A percentile compares a stretch with the other conserved stretches of the same genome.
These are phyloP conservation scores for Fusarium concolor DNA, from an alignment of 2,329 filamentous ascomycete genomes.

Conservation along the genomic window DNA sequence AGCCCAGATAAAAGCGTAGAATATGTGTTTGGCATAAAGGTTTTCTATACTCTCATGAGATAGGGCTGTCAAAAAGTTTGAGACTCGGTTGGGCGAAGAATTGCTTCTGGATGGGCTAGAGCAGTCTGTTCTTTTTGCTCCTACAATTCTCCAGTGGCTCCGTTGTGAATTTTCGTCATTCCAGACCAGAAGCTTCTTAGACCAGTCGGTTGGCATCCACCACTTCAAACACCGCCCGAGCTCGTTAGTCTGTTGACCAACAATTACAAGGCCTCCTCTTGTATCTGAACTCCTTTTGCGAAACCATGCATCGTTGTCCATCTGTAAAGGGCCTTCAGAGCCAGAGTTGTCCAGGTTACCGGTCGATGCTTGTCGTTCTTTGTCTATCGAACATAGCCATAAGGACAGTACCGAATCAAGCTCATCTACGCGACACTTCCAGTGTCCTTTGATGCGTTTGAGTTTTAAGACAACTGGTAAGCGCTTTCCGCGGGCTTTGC, in stretches of 20 bases:
- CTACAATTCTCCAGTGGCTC: not conserved
- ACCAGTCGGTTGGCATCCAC: not conserved
- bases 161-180: too few relatives aligned
- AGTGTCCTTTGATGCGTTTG: not conserved
- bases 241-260: not conserved
- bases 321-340: not conserved
- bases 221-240: not conserved
- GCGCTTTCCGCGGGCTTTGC: fast-evolving
- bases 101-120: too few relatives aligned
- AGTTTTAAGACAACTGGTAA: not conserved
- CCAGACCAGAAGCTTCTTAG: too few relatives aligned
- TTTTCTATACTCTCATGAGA: not conserved
- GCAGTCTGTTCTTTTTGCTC: not conserved
- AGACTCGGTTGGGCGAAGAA: too few relatives aligned
- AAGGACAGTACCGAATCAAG: not conserved
- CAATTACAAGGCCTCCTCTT: not conserved
- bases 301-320: not conserved
- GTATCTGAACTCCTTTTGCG: not conserved
- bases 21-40: not conserved
- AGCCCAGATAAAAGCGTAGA: not conserved
- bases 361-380: not conserved
- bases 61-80: not conserved
- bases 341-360: too few relatives aligned
- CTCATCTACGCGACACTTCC: not conserved
- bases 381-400: not conserved